phyloP scores from a whole-genome alignment of 2,329 filamentous ascomycete species.

The Sclerotiophoma versabilis region DNA sequence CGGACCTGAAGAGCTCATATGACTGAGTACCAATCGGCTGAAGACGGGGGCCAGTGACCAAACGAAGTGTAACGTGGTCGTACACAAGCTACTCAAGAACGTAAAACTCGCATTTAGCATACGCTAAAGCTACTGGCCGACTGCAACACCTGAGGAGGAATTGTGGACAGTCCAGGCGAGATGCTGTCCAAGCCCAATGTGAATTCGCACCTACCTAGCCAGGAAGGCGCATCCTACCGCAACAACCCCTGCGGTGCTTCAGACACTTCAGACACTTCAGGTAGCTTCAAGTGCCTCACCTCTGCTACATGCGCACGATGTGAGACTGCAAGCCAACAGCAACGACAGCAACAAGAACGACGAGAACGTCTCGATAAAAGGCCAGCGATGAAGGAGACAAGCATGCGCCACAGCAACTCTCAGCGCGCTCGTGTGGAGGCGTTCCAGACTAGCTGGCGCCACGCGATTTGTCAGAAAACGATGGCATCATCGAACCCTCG shows the following conservation, averaged over 20 bases:
- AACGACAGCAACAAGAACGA: neutral
- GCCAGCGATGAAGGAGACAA: too few species aligned
- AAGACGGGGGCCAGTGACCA: neutral
- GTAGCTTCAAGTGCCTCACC: too few species aligned
- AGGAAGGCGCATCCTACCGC: neutral
- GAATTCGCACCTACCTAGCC: neutral
- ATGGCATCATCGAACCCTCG: slow-evolving; percentile 21
- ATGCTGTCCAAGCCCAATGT: neutral
- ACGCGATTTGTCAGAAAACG: slow-evolving; percentile 20
- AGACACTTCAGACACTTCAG: neutral
- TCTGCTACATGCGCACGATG: too few species aligned
- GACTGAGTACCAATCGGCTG: neutral
- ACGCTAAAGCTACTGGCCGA: neutral
- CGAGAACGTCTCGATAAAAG: neutral
- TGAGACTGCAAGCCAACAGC: too few species aligned
- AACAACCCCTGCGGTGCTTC: neutral
- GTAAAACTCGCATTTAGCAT: neutral
- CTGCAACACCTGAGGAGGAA: neutral
- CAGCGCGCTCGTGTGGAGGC: neutral
- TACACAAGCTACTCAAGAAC: neutral
- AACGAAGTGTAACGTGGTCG: neutral
- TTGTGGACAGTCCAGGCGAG: too few species aligned
- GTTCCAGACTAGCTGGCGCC: slow-evolving; percentile 3
- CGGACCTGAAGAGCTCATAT: neutral
- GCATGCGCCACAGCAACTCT: neutral